Percentiles rank a stretch among this genome's conserved stretches.
Conservation (phyloP, 257 asterid genomes). For the Solanum clarkiae region DNA sequence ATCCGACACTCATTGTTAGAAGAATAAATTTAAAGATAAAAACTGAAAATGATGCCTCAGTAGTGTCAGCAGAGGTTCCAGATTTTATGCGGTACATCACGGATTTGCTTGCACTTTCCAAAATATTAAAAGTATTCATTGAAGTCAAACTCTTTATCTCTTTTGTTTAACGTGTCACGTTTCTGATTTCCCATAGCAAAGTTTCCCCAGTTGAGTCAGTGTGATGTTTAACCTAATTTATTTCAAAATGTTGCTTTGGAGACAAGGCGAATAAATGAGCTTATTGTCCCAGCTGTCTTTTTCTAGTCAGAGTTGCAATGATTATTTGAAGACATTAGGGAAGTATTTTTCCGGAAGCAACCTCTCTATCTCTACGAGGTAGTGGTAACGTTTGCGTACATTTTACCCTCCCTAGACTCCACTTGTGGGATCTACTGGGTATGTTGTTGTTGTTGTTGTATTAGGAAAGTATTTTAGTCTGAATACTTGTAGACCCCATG, state of each 20-base stretch:
- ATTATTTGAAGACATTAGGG: background rate
- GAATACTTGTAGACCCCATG: background rate
- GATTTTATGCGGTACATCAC: background rate
- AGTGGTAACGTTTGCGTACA: too few relatives aligned
- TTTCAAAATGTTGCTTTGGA: background rate
- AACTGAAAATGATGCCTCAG: background rate
- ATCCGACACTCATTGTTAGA: background rate
- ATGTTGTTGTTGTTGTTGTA: background rate
- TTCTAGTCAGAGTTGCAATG: background rate
- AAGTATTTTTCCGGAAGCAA: background rate
- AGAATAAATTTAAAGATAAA: background rate
- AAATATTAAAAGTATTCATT: background rate
- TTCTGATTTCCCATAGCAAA: background rate
- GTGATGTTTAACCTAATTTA: background rate
- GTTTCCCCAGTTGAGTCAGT: background rate
- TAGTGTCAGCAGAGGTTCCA: background rate
- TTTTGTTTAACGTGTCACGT: background rate
- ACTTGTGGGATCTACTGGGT: too few relatives aligned
- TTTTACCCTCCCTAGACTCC: too few relatives aligned
- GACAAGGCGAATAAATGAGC: background rate
- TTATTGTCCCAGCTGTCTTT: background rate
- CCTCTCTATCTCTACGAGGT: too few relatives aligned
- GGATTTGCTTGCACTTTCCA: background rate
- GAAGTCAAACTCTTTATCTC: background rate
- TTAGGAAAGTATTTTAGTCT: background rate